Percentiles rank a stretch among this genome's conserved stretches.
These are phyloP conservation scores for Secale cereale DNA, from an alignment of 176 grass and related monocot genomes.

Conservation along the genomic window DNA sequence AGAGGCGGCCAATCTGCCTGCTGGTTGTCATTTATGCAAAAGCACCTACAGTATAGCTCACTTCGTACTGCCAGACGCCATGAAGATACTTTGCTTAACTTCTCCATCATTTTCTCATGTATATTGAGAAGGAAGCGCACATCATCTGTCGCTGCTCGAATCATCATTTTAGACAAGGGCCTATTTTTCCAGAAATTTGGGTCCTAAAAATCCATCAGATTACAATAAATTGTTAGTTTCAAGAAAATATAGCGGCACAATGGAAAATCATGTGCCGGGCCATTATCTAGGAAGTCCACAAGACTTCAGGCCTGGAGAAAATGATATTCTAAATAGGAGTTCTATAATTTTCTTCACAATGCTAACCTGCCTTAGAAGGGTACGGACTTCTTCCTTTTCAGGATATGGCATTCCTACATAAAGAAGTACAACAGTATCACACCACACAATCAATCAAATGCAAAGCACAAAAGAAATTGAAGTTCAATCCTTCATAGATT, in stretches of 20 bases:
- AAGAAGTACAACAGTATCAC: slow-evolving; percentile 51
- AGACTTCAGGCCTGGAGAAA: slow-evolving; percentile 17
- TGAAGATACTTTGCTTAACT: slow-evolving; percentile 60
- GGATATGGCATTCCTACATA: slow-evolving; percentile 87
- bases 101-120: slow-evolving; percentile 86
- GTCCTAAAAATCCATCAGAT: slow-evolving; percentile 55
- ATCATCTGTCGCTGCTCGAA: slow-evolving; percentile 83
- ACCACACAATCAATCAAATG: slow-evolving; percentile 34
- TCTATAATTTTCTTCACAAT: slow-evolving; percentile 27
- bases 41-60: slow-evolving; percentile 81
- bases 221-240: slow-evolving; percentile 14
- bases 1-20: slow-evolving; percentile 84
- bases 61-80: slow-evolving; percentile 77
- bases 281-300: slow-evolving; percentile 22
- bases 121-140: slow-evolving; percentile 86
- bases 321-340: slow-evolving; percentile 6
- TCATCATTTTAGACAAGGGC: slow-evolving; percentile 94
- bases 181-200: slow-evolving; percentile 75
- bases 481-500: not conserved
- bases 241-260: slow-evolving; percentile 26
- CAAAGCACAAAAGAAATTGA: slow-evolving; percentile 28
- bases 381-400: slow-evolving; percentile 98
- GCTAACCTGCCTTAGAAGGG: slow-evolving; percentile 88
- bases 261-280: not conserved
- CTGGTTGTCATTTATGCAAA: slow-evolving; percentile 75